Evolutionary conservation across 2,329 filamentous ascomycete species (phyloP), one percentile per base, ranked within the genome.

Genomic region (Fusarium tanahbumbuense): DNA sequence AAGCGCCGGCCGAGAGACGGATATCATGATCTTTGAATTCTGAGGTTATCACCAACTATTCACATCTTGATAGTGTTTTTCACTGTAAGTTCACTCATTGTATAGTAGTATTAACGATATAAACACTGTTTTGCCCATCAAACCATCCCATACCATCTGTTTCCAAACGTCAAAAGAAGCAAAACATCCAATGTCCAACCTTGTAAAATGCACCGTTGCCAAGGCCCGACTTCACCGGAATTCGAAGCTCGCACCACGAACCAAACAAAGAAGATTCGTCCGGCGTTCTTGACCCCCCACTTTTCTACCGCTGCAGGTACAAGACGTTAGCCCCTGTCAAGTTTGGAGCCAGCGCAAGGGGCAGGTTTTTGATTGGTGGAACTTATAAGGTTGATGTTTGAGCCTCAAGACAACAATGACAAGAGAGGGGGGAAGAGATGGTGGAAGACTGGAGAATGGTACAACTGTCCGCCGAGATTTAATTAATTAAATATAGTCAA

Each of bases 301-400:
- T 34, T 18, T 16, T 23, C 30, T 8, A 22, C 27, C 25, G 34
- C 32, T 52, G 48, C 48, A 52, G 48, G 48, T 52, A 40, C 32
- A 40, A 23, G 15, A 12, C 11, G 34, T 37, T 37, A 6, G 10
- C 34, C 34, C 34, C 34, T 37, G 34, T 37, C 34, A 37, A 12
- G 73, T 74, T 73, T 75, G 69, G 69, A 65, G 71, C 70, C 73
- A 73, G 70, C 69, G 73, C 73, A 75, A 75, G 73, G 73, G 72
- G 73, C 60, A 37, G 18, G 11, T 7, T 40, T 25, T 56, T 69
- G 40, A 75, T 75, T 75, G 73, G 73, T 75, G 73, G 73, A 73
- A 73, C 64, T 64, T 70, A 42, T 45, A 60, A 59, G 37, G 52
- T 61, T 46, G 58, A 37, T 62, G 73, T 75, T 75, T 75, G 73